phyloP scores from a whole-genome alignment of 176 grass and related monocot genomes.

The Bonia amplexicaulis region DNA sequence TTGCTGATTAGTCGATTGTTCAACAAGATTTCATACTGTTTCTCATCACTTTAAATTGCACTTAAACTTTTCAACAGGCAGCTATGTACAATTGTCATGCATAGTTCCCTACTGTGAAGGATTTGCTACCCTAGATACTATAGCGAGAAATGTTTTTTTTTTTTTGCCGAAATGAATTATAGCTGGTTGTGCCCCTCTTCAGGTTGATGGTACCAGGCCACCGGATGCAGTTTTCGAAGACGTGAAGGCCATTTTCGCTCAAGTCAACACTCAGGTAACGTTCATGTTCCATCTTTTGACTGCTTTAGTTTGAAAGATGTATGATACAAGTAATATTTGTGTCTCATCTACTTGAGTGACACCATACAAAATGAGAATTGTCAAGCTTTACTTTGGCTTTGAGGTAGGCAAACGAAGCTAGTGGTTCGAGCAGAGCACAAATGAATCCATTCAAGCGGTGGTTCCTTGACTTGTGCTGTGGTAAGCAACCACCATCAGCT shows the following conservation, averaged over 20 bases:
- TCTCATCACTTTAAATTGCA: background rate
- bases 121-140: background rate
- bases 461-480: slow-evolving; percentile 18
- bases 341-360: background rate
- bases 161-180: background rate
- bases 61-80: background rate
- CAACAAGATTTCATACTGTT: background rate
- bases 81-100: background rate
- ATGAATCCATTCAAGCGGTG: slow-evolving; percentile 23
- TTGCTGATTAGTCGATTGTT: background rate
- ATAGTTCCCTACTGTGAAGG: background rate
- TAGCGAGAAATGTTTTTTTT: background rate
- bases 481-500: background rate
- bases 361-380: background rate
- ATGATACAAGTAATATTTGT: background rate
- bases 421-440: background rate
- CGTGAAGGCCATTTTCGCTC: slow-evolving; percentile 45
- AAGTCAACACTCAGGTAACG: slow-evolving; percentile 23
- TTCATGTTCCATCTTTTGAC: background rate
- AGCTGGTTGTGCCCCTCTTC: background rate
- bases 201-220: slow-evolving; percentile 50
- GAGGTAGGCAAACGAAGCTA: background rate
- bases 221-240: slow-evolving; percentile 51
- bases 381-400: background rate
- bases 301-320: background rate